These are phyloP conservation scores for Ophiostoma ulmi DNA, from an alignment of 2,329 filamentous ascomycete species.

Conservation along the genomic window DNA sequence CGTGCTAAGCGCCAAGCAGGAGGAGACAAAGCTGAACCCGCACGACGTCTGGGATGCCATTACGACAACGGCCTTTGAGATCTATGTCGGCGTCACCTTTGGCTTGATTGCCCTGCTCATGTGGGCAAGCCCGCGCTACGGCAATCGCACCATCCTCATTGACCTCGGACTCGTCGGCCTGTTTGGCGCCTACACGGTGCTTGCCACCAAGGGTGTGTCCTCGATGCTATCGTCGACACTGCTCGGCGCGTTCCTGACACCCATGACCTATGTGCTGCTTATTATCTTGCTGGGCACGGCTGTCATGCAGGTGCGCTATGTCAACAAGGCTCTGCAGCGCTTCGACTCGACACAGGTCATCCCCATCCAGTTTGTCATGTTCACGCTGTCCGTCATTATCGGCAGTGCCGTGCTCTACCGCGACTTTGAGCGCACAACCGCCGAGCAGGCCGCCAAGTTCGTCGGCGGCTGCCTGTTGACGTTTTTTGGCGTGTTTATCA, in stretches of 20 bases:
- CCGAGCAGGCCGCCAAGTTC: conserved; percentile 73
- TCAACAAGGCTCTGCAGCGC: conserved; percentile 80
- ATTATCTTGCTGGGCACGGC: conserved; percentile 76
- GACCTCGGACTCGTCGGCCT: conserved; percentile 89
- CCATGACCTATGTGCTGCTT: conserved; percentile 83
- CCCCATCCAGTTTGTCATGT: conserved; percentile 93
- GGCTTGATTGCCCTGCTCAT: conserved; percentile 70
- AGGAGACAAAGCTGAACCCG: conserved; percentile 86
- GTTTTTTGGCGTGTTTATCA: conserved; percentile 94
- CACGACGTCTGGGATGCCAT: conserved; percentile 88
- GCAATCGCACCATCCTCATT: conserved; percentile 80
- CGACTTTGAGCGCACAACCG: conserved; percentile 81
- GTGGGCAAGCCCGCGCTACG: conserved; percentile 77
- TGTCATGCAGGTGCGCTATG: conserved; percentile 93
- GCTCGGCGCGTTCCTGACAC: conserved; percentile 82
- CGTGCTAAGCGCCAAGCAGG: conserved; percentile 81
- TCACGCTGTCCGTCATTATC: conserved; percentile 90
- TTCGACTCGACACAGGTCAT: conserved; percentile 99
- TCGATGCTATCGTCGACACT: conserved; percentile 90
- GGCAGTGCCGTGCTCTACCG: conserved; percentile 90
- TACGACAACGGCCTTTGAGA: conserved; percentile 80
- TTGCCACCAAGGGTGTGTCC: conserved; percentile 93
- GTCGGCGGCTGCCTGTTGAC: conserved; percentile 85
- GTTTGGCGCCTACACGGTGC: conserved; percentile 93
- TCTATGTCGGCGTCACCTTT: conserved; percentile 76